Percentiles rank a stretch among this genome's conserved stretches.
These are phyloP conservation scores for Zasmidium citrigriseum DNA, from an alignment of 2,329 filamentous ascomycete species.

Conservation along the genomic window DNA sequence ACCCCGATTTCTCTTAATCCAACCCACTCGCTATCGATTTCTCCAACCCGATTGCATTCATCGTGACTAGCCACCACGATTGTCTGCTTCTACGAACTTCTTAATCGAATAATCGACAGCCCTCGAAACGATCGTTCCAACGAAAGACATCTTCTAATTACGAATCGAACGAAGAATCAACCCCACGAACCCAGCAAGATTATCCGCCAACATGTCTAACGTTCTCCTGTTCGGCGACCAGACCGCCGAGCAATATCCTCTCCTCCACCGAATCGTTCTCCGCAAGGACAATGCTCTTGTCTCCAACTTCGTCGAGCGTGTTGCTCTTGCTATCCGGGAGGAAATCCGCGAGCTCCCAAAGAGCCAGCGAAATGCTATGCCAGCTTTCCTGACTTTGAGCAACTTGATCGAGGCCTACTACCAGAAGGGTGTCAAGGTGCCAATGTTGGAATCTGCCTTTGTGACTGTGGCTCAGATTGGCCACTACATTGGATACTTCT, in stretches of 20 bases:
- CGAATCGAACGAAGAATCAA: conserved; percentile 9
- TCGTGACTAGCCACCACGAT: conserved; percentile 39
- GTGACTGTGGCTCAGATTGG: conserved; percentile 66
- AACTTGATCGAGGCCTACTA: conserved; percentile 68
- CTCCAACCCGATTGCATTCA: conserved; percentile 12
- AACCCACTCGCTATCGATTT: conserved; percentile 8
- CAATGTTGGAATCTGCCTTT: conserved; percentile 65
- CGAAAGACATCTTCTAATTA: neutral
- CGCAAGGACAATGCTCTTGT: conserved; percentile 59
- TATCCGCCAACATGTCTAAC: conserved; percentile 41
- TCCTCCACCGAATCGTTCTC: conserved; percentile 54
- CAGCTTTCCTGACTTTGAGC: conserved; percentile 62
- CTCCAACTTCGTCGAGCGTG: conserved; percentile 62
- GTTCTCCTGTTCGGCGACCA: conserved; percentile 70
- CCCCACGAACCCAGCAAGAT: conserved; percentile 1
- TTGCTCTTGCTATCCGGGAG: conserved; percentile 58
- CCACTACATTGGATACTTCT: conserved; percentile 67
- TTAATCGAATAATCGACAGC: conserved; percentile 7
- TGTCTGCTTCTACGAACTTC: conserved; percentile 9
- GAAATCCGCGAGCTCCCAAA: conserved; percentile 61
- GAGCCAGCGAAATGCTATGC: conserved; percentile 60
- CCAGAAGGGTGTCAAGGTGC: conserved; percentile 57
- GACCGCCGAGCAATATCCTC: conserved; percentile 66
- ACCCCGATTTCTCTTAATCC: conserved; percentile 11
- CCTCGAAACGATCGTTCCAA: neutral